Evolutionary conservation across 805 yeast species (phyloP), one percentile per base, ranked within the genome.

Genomic region (Schizosaccharomyces pombe): DNA sequence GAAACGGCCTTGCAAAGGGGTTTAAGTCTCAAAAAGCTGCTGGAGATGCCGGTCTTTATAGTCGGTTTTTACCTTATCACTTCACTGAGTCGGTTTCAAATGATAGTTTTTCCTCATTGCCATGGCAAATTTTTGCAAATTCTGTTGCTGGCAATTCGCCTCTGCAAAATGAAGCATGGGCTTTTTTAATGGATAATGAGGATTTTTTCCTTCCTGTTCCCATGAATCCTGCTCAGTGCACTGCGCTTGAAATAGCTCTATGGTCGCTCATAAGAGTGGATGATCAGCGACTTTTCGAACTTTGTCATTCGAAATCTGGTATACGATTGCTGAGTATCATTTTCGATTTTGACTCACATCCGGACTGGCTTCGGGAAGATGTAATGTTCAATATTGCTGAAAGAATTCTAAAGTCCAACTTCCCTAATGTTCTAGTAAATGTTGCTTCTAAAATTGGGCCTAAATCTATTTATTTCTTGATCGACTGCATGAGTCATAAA

Each of bases 41-140:
- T 1, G 49, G 30, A 2, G 30, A 16, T 1, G 28, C 30, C 19
- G 49, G 49, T 12, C 26, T 43, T 28, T 26, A 22, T 16, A 26
- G 5, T 5, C 14, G 26, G 4, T 43, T 43, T 19, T 30, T 22
- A 14, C 49, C 28, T 22, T 28, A 6, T n/a, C 49, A 22, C 6
- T 30, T 26, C 26, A 12, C 9, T 14, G 30, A 28, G 19, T 43
- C 49, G 5, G 49, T 43, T 22, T 43, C 49, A 16, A 69, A 64
- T 70, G 76, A 60, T 76, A 76, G 60, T 58, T 75, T 57, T 73
- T 71, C 56, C 65, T 14, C 30, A 8, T 24, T 43, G 19, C n/a
- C 30, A 22, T 43, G 49, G 49, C 49, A 43, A 26, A 26, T 26
- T 3, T 24, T 43, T 26, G 49, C 49, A 24, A 43, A 43, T 5